These are phyloP conservation scores for Penicillium malachiteum DNA, from an alignment of 495 filamentous ascomycete species.

Conservation along the genomic window DNA sequence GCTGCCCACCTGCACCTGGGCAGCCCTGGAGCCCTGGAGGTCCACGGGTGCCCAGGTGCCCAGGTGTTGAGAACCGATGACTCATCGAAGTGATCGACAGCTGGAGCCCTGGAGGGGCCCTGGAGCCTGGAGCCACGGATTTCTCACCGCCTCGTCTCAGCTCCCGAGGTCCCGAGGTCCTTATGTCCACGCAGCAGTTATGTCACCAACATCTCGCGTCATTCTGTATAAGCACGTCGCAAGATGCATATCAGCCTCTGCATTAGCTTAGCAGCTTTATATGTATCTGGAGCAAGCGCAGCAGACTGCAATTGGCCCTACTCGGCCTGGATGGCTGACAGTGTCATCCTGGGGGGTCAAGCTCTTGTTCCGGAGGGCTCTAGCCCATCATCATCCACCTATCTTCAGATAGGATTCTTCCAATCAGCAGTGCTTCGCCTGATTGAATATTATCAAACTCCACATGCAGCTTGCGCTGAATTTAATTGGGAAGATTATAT, in stretches of 20 bases:
- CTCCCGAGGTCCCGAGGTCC: too few species aligned
- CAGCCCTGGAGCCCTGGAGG: too few species aligned
- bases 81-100: too few species aligned
- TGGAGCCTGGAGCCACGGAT: too few species aligned
- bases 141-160: too few species aligned
- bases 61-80: too few species aligned
- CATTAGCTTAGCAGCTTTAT: background rate
- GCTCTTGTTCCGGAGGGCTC: slow-evolving; percentile 25
- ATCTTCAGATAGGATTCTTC: slow-evolving; percentile 40
- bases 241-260: background rate
- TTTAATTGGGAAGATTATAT: slow-evolving; percentile 16
- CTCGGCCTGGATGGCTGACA: slow-evolving; percentile 49
- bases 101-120: too few species aligned
- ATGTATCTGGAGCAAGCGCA: background rate
- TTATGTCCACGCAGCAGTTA: too few species aligned
- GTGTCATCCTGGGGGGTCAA: slow-evolving; percentile 46
- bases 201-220: too few species aligned
- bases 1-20: too few species aligned
- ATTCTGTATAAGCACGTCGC: background rate
- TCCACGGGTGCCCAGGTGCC: too few species aligned
- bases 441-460: slow-evolving; percentile 12
- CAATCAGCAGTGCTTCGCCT: slow-evolving; percentile 36
- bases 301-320: slow-evolving; percentile 19
- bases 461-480: background rate
- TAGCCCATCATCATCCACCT: slow-evolving; percentile 25